These are phyloP conservation scores for Pleurotus pulmonarius DNA, from an alignment of 768 basidiomycete species.

Conservation along the genomic window DNA sequence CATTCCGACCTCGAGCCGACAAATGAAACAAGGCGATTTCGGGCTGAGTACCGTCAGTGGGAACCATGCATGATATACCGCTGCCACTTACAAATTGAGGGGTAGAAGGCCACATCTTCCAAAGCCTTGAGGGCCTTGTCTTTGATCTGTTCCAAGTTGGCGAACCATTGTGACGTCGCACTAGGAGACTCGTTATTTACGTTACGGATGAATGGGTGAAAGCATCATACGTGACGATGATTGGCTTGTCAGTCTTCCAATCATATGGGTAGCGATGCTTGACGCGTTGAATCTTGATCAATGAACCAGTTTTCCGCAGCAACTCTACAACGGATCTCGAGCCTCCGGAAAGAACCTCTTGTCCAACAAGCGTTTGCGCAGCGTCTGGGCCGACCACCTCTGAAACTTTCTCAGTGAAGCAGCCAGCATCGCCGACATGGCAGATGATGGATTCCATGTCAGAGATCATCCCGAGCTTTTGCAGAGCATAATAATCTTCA, in stretches of 20 bases:
- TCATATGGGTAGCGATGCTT: constrained; percentile 94
- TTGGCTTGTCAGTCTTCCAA: constrained; percentile 91
- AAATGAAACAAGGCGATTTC: constrained; percentile 85
- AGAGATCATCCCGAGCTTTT: constrained; percentile 47
- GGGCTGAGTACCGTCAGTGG: constrained; percentile 43
- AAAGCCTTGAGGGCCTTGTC: constrained; percentile 67
- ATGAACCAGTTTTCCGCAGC: constrained; percentile 47
- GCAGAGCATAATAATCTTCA: constrained; percentile 86
- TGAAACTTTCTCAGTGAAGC: constrained; percentile 58
- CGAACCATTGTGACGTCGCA: constrained; percentile 97
- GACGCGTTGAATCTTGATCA: constrained; percentile 67
- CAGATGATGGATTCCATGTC: constrained; percentile 48
- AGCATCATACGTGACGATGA: constrained; percentile 75
- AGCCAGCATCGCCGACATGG: constrained; percentile 78
- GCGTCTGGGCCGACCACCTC: constrained; percentile 52
- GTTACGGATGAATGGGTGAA: too few species aligned
- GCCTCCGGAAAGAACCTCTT: constrained; percentile 73
- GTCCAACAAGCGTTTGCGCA: constrained; percentile 50
- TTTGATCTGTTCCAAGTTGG: constrained; percentile 85
- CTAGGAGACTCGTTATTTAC: constrained; percentile 31
- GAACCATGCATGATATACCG: background rate
- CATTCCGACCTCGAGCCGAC: constrained; percentile 89
- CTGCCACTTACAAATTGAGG: constrained; percentile 54
- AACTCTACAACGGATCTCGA: constrained; percentile 62
- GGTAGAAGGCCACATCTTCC: constrained; percentile 69